Evolutionary conservation across 352 stramenopile genomes (phyloP), one percentile per base, ranked within the genome.

Genomic region (Phytopythium ostracodes): DNA sequence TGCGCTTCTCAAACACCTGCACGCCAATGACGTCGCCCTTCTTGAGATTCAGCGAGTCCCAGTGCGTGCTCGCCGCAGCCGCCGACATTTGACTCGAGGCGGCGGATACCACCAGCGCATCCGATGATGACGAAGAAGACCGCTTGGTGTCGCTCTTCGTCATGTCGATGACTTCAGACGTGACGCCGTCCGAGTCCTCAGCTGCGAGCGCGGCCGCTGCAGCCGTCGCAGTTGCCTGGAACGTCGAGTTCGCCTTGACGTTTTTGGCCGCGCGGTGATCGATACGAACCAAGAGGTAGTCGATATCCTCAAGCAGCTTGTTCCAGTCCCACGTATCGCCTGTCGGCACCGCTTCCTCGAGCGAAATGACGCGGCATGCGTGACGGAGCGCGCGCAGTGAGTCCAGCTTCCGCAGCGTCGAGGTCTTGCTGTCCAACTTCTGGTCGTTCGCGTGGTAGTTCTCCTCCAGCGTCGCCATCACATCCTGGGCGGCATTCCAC

Each of bases 401-500:
- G 56, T 94, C 82, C n/a, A 87, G 81, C 60, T 86, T 88, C 18
- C 75, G 84, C 24, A 89, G 62, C 33, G 71, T 89, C 6, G 63
- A 40, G 11, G 88, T 67, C 8, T 68, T 56, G 35, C 77, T 59
- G 56, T 71, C 76, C 31, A 84, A 72, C 6, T 56, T 63, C 40
- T 79, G 66, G 44, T 71, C 83, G 56, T 79, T 81, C 17, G 67
- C 88, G 63, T 80, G 76, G 64, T 79, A 88, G 42, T 73, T 94
- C 65, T 84, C 73, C 59, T 97, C 89, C 10, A 97, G 70, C 25
- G 87, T 79, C 24, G 82, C 77, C 67, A 98, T 97, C 12, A 98
- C 72, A 60, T 96, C 90, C 57, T 92, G 81, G 14, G 79, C 79
- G 14, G 87, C 76, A 68, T 98, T 98, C 94, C 94, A 98, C 42